Evolutionary conservation across 2,329 filamentous ascomycete species (phyloP), one percentile per base, ranked within the genome.

Genomic region (Botrytis porri): DNA sequence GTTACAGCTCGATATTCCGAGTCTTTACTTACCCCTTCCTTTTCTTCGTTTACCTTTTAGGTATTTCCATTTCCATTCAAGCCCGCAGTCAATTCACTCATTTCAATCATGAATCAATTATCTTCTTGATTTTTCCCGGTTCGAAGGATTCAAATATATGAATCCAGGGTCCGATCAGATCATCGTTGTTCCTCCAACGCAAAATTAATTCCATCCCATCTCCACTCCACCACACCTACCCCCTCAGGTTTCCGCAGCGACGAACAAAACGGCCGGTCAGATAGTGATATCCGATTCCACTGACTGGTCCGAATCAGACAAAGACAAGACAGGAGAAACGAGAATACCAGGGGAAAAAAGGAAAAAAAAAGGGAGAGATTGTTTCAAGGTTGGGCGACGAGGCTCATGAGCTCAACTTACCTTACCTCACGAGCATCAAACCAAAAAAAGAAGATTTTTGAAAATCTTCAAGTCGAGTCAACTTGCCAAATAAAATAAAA

Each of bases 161-260:
- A 59, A 35, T 35, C 37, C 35, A 62, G 35, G 60, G 60, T 41
- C 25, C 35, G 37, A 39, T 62, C 35, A 45, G 35, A n/a, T 62
- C 35, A 64, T 35, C 48, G 65, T 69, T 57, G 65, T 41, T 69
- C 65, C 65, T 12, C 48, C 65, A 69, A 69, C 65, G 48, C 65
- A 69, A 69, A 37, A 69, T 69, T 69, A 54, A 64, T 37, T 12
- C 32, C 32, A 61, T 61, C 59, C 35, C 16, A 32, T 32, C 41
- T 54, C 62, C n/a, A 65, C n/a, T 41, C n/a, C 35, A 41, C 35
- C 32, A 51, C 48, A 57, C 45, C 41, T 35, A 16, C 16, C 65
- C 48, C 64, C 45, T 54, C 64, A 39, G 64, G 64, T 67, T 67
- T 67, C 64, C 64, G 45, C 64, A 25, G 45, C 64, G 64, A 67